Base-by-base conservation (phyloP, 202 grass and related monocot species). In the Bolboschoenoplectus hybrid region DNA sequence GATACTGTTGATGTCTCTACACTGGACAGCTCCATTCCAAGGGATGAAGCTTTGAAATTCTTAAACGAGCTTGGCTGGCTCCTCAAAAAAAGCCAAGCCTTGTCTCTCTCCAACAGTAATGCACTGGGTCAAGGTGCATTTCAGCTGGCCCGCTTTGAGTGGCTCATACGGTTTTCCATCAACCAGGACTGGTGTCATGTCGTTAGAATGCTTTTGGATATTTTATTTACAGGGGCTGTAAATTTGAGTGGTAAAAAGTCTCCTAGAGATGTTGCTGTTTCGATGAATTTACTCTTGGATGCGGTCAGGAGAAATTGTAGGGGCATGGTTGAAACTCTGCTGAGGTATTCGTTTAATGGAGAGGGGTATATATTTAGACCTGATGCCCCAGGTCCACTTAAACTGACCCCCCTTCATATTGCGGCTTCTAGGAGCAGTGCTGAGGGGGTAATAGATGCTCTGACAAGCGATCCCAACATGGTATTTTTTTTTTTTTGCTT, bases 31-130 rank as follows among this genome's bases (percentile, higher is more conserved):
- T 83, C 87, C 67, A 88, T 51, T 84, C 61, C 61, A 19, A 99
- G 91, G 86, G 92, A 86, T 55, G 86, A 94, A 93, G 90, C 97
- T 89, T 80, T 97, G 58, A 85, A 99, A 19, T 97, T 99, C 83
- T 82, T 99, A 82, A 92, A 99, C 82, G 93, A 99, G 74, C 85
- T 99, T 16, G 93, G 97, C 8, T 99, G 97, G 97, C 92, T 99
- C 82, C 89, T 99, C 85, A 91, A 89, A 56, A 94, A 86, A 88
- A 89, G 80, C 52, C 89, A 92, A 79, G 51, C 44, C 47, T 87
- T 86, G 46, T 91, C 89, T 53, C 73, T 60, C 80, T 81, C 76
- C 49, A 79, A 92, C n/a, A 76, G 74, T 69, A 82, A 20, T 44
- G 88, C 87, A 57, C 65, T 55, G 19, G 72, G 66, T 85, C 13